Evolutionary conservation across 1,139 yeast genomes (phyloP).

Genomic region (Geotrichum europaeum): DNA sequence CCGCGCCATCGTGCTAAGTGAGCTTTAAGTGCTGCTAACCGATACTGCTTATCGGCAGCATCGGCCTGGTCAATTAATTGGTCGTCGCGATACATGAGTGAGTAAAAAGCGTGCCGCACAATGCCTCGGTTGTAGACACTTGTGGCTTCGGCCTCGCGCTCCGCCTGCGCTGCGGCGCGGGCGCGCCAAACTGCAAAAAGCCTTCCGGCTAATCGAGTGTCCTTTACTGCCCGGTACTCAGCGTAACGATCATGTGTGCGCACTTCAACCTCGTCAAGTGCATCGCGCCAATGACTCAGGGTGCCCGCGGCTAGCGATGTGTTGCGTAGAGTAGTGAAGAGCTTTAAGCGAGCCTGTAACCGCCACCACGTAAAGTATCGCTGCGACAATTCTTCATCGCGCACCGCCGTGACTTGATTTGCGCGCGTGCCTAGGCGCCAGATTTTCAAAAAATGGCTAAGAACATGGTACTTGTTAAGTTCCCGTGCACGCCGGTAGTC

Average conservation of each 20-base stretch:
- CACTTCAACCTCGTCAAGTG: background rate
- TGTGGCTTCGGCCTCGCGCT: background rate
- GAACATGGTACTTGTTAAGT: conserved; percentile 4
- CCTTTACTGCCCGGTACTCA: background rate
- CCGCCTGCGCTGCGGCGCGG: background rate
- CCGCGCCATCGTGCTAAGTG: conserved; percentile 1
- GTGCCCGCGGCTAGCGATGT: conserved; percentile 5
- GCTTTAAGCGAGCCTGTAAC: background rate
- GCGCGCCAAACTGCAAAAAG: conserved; percentile 2
- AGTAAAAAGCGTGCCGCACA: conserved; percentile 8
- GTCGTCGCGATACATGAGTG: conserved; percentile 1
- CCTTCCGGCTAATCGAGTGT: background rate
- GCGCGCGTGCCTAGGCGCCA: conserved; percentile 10
- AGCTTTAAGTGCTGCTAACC: background rate
- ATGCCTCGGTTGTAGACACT: conserved; percentile 6
- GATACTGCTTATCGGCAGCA: conserved; percentile 1
- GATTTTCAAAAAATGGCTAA: conserved; percentile 2
- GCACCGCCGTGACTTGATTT: background rate
- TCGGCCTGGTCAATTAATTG: background rate
- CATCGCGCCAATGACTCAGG: conserved; percentile 6
- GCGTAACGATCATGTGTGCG: background rate
- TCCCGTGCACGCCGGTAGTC: conserved; percentile 8
- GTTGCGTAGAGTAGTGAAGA: conserved; percentile 1
- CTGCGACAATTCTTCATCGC: conserved; percentile 1
- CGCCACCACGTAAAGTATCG: conserved; percentile 6